Evolutionary conservation across 1,284 basidiomycete genomes (phyloP).

Genomic region (Marasmius fiardii): DNA sequence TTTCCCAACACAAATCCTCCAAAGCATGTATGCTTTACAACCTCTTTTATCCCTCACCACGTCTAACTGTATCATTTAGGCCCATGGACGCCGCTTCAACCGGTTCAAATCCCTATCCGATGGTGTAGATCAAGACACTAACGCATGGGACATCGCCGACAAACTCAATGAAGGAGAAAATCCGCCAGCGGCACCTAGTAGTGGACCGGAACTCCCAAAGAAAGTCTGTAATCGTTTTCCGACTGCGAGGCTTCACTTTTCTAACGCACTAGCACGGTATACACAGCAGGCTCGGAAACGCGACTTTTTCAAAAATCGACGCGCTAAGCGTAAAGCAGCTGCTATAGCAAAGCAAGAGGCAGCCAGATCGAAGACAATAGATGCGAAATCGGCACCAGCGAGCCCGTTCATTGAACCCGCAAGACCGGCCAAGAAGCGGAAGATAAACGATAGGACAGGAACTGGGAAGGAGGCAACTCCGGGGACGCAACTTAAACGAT

Average conservation of each 20-base stretch:
- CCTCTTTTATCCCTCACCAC: conserved; percentile 5
- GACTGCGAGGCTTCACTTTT: not conserved
- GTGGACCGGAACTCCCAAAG: not conserved
- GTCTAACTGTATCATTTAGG: conserved; percentile 36
- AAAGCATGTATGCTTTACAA: conserved; percentile 54
- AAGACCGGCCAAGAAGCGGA: no score
- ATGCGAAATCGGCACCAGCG: no score
- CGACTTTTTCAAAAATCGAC: not conserved
- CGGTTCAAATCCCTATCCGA: conserved; percentile 43
- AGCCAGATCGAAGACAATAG: no score
- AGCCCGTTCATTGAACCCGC: no score
- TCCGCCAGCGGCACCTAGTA: not conserved
- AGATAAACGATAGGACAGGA: no score
- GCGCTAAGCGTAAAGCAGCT: not conserved
- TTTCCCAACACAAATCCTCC: conserved; percentile 58
- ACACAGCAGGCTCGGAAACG: conserved; percentile 10
- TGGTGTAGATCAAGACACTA: conserved; percentile 34
- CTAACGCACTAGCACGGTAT: conserved; percentile 15
- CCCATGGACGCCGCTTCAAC: conserved; percentile 56
- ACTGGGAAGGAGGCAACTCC: no score
- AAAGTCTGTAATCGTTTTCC: not conserved
- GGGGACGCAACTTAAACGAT: no score
- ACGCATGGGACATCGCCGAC: conserved; percentile 45
- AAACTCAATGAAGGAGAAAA: conserved; percentile 12
- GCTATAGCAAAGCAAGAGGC: no score